phyloP scores from a whole-genome alignment of 2,329 filamentous ascomycete species.

The Colletotrichum costaricense region DNA sequence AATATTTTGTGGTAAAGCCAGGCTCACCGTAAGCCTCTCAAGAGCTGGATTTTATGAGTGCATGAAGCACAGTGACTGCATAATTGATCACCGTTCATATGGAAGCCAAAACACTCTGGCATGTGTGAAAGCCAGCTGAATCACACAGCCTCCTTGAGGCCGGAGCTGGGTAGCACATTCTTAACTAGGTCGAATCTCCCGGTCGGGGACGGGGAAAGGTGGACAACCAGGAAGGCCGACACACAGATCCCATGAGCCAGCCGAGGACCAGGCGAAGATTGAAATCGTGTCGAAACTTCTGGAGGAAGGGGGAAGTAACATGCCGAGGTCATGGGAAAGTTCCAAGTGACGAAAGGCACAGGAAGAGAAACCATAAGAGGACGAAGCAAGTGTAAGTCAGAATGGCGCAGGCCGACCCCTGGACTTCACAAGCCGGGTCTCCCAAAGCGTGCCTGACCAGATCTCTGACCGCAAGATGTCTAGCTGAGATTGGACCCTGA shows the following conservation, averaged over 20 bases:
- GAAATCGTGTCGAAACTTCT: neutral
- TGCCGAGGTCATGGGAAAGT: neutral
- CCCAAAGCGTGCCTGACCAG: neutral
- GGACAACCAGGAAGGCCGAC: neutral
- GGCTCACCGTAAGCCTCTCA: neutral
- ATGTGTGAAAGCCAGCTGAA: neutral
- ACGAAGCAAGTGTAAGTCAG: neutral
- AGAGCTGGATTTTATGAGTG: neutral
- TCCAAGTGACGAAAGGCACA: neutral
- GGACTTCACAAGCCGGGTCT: neutral
- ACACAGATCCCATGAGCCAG: neutral
- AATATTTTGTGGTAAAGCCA: too few species aligned
- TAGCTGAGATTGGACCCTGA: slow-evolving; percentile 19
- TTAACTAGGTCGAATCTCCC: slow-evolving; percentile 1
- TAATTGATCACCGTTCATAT: neutral
- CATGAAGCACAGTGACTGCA: too few species aligned
- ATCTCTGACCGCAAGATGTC: slow-evolving; percentile 10
- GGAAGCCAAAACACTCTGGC: neutral
- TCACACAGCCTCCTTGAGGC: neutral
- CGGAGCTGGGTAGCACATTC: neutral
- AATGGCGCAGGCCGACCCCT: neutral
- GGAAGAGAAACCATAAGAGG: neutral
- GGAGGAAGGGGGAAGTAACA: neutral
- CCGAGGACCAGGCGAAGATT: neutral
- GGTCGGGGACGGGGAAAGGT: slow-evolving; percentile 2